Evolutionary conservation across 176 grass and related monocot species (phyloP), one percentile per base, ranked within the genome.

Genomic region (maize (Zea mays)): DNA sequence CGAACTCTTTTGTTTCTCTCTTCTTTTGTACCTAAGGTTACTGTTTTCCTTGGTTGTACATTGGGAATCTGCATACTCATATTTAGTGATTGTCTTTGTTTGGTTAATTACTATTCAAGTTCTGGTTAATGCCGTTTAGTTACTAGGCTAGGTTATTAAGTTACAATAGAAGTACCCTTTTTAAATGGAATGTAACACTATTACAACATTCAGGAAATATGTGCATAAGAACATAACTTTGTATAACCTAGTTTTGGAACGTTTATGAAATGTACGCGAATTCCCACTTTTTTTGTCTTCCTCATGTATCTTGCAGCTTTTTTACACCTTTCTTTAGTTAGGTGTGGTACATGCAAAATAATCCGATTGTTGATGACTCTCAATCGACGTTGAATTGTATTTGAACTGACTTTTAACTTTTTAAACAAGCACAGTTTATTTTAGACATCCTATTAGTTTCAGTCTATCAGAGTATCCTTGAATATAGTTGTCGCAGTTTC

Each of bases 21-120:
- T 62, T 74, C 62, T 79, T 87, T 46, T 79, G 71, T 65, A 69
- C 44, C 43, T 69, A 16, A n/a, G 19, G 71, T 56, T 80, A 65
- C 67, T 77, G 48, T 86, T 81, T 83, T 17, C 51, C 33, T 62
- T 75, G 77, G 38, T 45, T 73, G 12, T 75, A 34, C 15, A 73
- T 35, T 85, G 7, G 37, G 73, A 89, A 67, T 83, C 38, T 39
- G 67, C 41, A 69, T 44, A 33, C 65, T 7, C 16, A n/a, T 85
- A 65, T 62, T 65, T 77, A 48, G 57, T 37, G 10, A 15, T 60
- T 81, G 12, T 69, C 12, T 72, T 37, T 41, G 12, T 69, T 86
- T 65, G 5, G 52, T 51, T 62, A 48, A 16, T 19, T 83, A 73
- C 54, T 50, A 59, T 77, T 67, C 50, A 76, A 44, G 11, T 72